phyloP scores from a whole-genome alignment of 768 basidiomycete species.

The Xerocomellus amylosporus region DNA sequence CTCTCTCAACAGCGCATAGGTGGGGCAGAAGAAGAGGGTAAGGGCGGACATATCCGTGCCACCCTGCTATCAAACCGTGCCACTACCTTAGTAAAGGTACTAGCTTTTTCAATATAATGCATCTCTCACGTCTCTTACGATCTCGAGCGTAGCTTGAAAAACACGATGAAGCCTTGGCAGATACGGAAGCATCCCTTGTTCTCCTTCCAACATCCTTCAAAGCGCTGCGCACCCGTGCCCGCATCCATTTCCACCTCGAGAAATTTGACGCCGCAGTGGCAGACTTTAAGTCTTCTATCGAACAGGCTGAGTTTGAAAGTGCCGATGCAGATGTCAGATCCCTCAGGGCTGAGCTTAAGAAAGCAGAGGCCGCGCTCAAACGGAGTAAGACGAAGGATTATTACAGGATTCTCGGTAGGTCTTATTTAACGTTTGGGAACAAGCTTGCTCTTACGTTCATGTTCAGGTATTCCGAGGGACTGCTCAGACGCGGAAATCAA shows the following conservation, averaged over 20 bases:
- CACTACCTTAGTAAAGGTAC: conserved; percentile 73
- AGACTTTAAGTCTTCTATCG: conserved; percentile 79
- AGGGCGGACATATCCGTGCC: conserved; percentile 78
- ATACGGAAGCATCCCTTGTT: conserved; percentile 64
- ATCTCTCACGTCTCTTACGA: conserved; percentile 1
- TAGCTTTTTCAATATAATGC: neutral
- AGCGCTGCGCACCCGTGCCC: conserved; percentile 81
- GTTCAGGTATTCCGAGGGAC: conserved; percentile 44
- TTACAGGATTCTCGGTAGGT: too few species aligned
- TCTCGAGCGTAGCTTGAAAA: conserved; percentile 49
- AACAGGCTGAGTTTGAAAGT: conserved; percentile 65
- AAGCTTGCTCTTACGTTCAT: neutral
- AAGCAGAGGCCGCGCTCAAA: too few species aligned
- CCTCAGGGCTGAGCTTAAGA: conserved; percentile 61
- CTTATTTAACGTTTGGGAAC: neutral
- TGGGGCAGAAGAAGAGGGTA: conserved; percentile 62
- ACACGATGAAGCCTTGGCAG: conserved; percentile 65
- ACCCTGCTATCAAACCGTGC: conserved; percentile 82
- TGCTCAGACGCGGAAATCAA: conserved; percentile 75
- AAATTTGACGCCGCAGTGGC: conserved; percentile 66
- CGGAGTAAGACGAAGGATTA: too few species aligned
- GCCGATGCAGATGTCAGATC: conserved; percentile 60
- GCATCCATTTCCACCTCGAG: conserved; percentile 72
- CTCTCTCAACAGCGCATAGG: conserved; percentile 56
- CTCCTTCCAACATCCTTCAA: conserved; percentile 73